Evolutionary conservation across 2,329 filamentous ascomycete genomes (phyloP), one percentile per base, ranked within the genome.

Genomic region (Zymoseptoria brevis): DNA sequence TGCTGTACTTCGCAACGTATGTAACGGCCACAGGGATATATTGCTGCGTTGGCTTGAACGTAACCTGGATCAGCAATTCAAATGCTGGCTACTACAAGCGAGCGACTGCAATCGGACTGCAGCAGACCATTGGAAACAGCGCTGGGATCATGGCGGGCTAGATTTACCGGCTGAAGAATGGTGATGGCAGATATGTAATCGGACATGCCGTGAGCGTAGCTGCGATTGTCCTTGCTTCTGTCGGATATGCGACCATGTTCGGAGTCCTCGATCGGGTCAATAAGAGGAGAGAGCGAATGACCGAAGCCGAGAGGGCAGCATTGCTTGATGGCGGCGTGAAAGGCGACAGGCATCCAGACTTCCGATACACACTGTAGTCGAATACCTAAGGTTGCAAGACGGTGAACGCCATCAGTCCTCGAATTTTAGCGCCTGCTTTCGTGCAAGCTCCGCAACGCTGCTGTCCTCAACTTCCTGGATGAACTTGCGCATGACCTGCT

Each of bases 61-160:
- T 60, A 6, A 59, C 60, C 6, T 62, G 60, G 60, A 62, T 87
- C 48, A 81, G 87, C 0, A 85, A 81, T 19, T 90, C 89, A 60
- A 80, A 81, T 9, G 88, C 88, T 1, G 79, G 88, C 8, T 91
- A 90, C 64, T 87, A 87, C 6, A 91, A 91, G 72, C 78, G 88
- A 41, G 87, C 87, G 0, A 87, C 86, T 0, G 86, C 86, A 0
- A 88, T 83, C 1, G 87, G 86, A 0, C 69, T 90, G 71, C 87
- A 90, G 69, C 76, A 90, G 41, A 88, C 83, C 0, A 80, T 86
- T 55, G 87, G 87, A 3, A 91, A 90, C 64, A 78, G 80, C 16
- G 81, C 84, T 9, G 88, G 88, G 2, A 87, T 91, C 63, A 87
- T 90, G 84, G 81, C 86, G 3, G 83, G 86, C 26, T 53, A 58